These are phyloP conservation scores for Aspergillus heteromorphus DNA, from an alignment of 495 filamentous ascomycete genomes.

Conservation along the genomic window DNA sequence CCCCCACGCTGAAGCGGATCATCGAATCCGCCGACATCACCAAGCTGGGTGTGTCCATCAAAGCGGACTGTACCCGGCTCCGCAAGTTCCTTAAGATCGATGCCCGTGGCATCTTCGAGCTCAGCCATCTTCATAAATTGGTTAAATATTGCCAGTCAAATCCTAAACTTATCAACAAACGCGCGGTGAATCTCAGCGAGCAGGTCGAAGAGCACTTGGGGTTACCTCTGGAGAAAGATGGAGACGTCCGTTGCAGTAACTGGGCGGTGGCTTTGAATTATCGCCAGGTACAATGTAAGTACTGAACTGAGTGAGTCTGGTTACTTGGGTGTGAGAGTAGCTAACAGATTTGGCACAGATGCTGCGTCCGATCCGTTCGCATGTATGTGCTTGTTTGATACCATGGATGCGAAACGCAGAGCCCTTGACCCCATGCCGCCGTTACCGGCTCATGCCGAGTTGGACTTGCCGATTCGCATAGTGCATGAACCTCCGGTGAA, in stretches of 20 bases:
- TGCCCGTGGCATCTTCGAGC: conserved; percentile 63
- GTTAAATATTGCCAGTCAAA: conserved; percentile 55
- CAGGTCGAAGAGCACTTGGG: conserved; percentile 67
- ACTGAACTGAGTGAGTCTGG: neutral
- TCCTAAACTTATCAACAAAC: conserved; percentile 56
- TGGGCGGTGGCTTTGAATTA: conserved; percentile 60
- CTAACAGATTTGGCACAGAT: conserved; percentile 42
- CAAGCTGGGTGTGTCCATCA: conserved; percentile 74
- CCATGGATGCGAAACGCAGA: conserved; percentile 60
- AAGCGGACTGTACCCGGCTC: conserved; percentile 67
- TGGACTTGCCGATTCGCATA: conserved; percentile 54
- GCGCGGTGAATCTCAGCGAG: conserved; percentile 56
- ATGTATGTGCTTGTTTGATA: conserved; percentile 64
- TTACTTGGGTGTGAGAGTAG: neutral
- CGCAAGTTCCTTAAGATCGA: conserved; percentile 59
- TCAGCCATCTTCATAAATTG: conserved; percentile 74
- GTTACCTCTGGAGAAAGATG: conserved; percentile 71
- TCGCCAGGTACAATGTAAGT: conserved; percentile 69
- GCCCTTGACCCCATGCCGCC: conserved; percentile 64
- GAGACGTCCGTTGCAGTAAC: conserved; percentile 60
- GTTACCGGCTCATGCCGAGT: conserved; percentile 60
- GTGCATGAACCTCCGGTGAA: conserved; percentile 25
- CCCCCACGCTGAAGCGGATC: conserved; percentile 62
- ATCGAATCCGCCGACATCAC: conserved; percentile 64
- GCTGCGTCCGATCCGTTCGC: conserved; percentile 83